Base-by-base conservation (phyloP, 192 early-diverging fungal species). In the Thamnidium elegans region DNA sequence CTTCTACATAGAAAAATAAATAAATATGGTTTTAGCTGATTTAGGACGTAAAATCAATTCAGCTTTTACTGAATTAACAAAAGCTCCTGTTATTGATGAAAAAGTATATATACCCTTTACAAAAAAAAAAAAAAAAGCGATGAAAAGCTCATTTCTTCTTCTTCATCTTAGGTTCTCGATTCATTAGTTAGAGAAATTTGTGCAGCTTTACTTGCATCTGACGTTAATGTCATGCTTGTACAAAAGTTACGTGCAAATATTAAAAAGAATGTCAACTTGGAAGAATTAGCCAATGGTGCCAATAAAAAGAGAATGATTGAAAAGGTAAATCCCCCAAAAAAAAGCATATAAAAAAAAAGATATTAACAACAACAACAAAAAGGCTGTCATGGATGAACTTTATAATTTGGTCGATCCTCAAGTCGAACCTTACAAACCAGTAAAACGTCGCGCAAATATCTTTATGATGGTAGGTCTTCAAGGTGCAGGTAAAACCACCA, bases 401-500 rank as follows among this genome's bases (percentile, higher is more conserved):
- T 88, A 83, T 44, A 68, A 82, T 11, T 81, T 98, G 34, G 93
- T 98, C 1, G 92, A 93, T 71, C 93, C 94, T 1, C 88, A 89
- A 46, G 87, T 87, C 14, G 88, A 94, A 58, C 80, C 92, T n/a
- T 95, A 87, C 76, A 87, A 84, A 68, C 94, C 94, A 45, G 83
- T 84, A 45, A 95, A 95, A 73, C 87, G 89, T 17, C 87, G 86
- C 69, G 54, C 83, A 23, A 96, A 94, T 73, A 81, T 97, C 8
- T 86, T 97, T 52, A 97, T 98, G 96, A 96, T 98, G 86, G 96
- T 98, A 26, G 96, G 96, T 64, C 75, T 98, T 69, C 96, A 98
- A 65, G 96, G 96, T 66, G 85, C 86, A 55, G 96, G 96, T 52
- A 98, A 98, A 65, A 98, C 96, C 17, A 98, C 96, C 0, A 91